Evolutionary conservation across 164 flowering plant species (phyloP), one percentile per base, ranked within the genome.

Genomic region (Pachysandra terminalis): DNA sequence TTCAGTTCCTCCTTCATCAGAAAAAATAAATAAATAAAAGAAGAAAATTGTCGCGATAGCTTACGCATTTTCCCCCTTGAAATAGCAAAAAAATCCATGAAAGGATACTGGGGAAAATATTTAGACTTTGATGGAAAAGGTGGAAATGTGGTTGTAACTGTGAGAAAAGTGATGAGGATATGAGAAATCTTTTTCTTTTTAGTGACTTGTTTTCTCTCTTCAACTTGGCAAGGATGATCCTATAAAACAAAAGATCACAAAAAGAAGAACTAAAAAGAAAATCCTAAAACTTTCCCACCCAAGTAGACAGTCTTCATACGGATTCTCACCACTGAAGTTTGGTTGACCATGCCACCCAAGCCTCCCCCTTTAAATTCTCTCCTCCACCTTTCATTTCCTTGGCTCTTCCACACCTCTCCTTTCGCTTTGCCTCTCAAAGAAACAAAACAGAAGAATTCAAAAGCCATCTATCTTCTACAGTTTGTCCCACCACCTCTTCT

Each of bases 291-390:
- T 41, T 66, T 48, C 28, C 70, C 68, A 66, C 74, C 72, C 59
- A 67, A 35, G 74, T 67, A 74, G 79, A 27, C 78, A 68, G 80
- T 81, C 82, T 63, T 55, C 75, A 73, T 79, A 82, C 80, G 79
- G 74, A 76, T 68, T 74, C 80, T 74, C 67, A 60, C 69, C 69
- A 72, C 72, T 67, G 61, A 56, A 67, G 70, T 56, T 49, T 60
- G 32, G 73, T 81, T 83, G 87, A 83, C 89, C 70, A 66, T 70
- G 72, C 79, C 79, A 73, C 84, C 76, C 78, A 80, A 69, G 64
- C 45, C 63, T 58, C 17, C 64, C n/a, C 71, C 85, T 87, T 80
- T 84, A 89, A 86, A 89, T 86, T 72, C 79, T 67, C 78, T 54
- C 59, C 73, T 40, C 73, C 49, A 48, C 79, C 83, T 75, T 68